These are phyloP conservation scores for Backusella mclennaniae DNA, from an alignment of 192 early-diverging fungal genomes.

Conservation along the genomic window DNA sequence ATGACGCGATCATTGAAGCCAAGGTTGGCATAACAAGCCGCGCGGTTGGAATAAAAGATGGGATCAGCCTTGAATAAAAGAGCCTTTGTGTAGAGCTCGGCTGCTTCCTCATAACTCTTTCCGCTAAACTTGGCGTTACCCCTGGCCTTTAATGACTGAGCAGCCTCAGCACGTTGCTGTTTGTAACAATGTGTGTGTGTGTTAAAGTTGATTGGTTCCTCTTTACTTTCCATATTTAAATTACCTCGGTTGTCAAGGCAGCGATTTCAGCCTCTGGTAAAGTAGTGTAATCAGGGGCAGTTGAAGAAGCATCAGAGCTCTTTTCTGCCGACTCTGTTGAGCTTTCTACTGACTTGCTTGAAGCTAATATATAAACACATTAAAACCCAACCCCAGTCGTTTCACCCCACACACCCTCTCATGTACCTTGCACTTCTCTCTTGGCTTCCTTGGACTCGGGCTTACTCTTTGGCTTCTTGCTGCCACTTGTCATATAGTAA, in stretches of 20 bases:
- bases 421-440: constrained; percentile 42
- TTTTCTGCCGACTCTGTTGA: neutral
- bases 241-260: constrained; percentile 39
- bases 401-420: neutral
- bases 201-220: neutral
- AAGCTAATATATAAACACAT: neutral
- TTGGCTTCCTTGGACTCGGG: constrained; percentile 26
- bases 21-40: constrained; percentile 84
- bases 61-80: constrained; percentile 78
- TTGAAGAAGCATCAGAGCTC: constrained; percentile 27
- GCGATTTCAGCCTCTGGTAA: constrained; percentile 53
- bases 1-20: constrained; percentile 73
- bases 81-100: constrained; percentile 85
- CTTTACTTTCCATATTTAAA: neutral
- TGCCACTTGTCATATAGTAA: constrained; percentile 55
- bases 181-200: neutral
- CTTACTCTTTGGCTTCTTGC: constrained; percentile 30
- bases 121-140: constrained; percentile 86
- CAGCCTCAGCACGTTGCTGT: constrained; percentile 59
- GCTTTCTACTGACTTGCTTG: neutral
- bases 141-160: constrained; percentile 72
- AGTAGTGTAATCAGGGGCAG: constrained; percentile 40
- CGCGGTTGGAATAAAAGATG: constrained; percentile 92
- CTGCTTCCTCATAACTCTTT: constrained; percentile 83
- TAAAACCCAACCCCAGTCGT: neutral